These are phyloP conservation scores for Cladosporium velox DNA, from an alignment of 2,329 filamentous ascomycete genomes.

Conservation along the genomic window DNA sequence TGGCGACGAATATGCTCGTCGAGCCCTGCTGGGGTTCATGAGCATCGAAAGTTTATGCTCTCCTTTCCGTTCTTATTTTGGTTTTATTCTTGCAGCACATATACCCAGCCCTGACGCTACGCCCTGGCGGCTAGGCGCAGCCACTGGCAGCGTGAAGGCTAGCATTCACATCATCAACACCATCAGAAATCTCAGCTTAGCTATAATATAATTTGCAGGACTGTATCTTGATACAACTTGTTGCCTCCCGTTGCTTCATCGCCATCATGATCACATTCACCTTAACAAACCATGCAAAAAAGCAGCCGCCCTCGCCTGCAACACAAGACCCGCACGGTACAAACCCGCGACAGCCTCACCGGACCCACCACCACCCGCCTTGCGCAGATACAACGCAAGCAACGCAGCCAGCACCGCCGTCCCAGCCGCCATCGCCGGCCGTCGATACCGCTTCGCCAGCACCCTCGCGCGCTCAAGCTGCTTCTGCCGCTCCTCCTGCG, in stretches of 20 bases:
- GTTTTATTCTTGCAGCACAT: conserved; percentile 2
- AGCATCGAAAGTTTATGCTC: background rate
- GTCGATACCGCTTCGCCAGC: conserved; percentile 64
- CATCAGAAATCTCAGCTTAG: conserved; percentile 5
- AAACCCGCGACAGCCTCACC: background rate
- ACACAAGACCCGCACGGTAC: background rate
- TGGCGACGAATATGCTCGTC: background rate
- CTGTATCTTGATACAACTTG: background rate
- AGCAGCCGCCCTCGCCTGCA: background rate
- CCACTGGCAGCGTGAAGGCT: background rate
- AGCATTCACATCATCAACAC: background rate
- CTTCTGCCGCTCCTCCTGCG: conserved; percentile 61
- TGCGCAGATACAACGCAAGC: conserved; percentile 60
- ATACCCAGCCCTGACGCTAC: conserved; percentile 9
- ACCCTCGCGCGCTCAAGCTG: conserved; percentile 42
- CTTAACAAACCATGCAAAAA: background rate
- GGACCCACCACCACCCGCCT: background rate
- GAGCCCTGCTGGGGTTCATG: background rate
- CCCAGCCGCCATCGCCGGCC: conserved; percentile 57
- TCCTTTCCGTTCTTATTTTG: background rate
- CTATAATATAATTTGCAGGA: background rate
- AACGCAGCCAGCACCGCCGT: conserved; percentile 66
- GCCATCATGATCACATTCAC: background rate
- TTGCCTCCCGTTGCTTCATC: background rate
- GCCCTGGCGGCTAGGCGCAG: background rate